Evolutionary conservation across 176 grass and related monocot species (phyloP), one percentile per base, ranked within the genome.

Genomic region (Bonia amplexicaulis): DNA sequence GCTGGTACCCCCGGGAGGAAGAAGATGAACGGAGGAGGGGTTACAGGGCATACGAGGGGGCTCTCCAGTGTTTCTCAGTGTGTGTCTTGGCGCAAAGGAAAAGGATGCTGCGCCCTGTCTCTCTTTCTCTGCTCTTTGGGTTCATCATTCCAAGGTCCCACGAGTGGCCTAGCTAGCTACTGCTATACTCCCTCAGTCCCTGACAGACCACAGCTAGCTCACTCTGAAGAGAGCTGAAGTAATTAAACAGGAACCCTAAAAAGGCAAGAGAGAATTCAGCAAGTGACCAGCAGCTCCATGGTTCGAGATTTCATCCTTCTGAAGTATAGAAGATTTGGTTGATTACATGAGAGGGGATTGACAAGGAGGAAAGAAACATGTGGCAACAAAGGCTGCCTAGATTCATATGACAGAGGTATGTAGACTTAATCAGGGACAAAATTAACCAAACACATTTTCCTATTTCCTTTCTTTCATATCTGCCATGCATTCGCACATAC

Each of bases 141-240:
- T 81, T 90, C 84, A 87, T 91, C 81, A 77, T 89, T 89, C 92
- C 89, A 22, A 94, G 87, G 87, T 40, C 92, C 92, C 89, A 94
- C 92, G 92, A 85, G 81, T 69, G 92, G 80, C 71, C 92, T 84
- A 48, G 81, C 80, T 83, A 64, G 61, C 33, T 40, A 22, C 55
- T 65, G 52, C 78, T 59, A 53, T 20, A 74, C 81, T n/a, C 9
- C 8, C 42, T 17, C 35, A 69, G 55, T 22, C 25, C 13, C 10
- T 64, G 66, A 57, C 46, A 66, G 19, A 26, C 67, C 67, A 85
- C 69, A 51, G 26, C n/a, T 77, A 60, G 59, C 59, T 84, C 59
- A 66, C 45, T 53, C 58, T 6, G 20, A 37, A 60, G 41, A 47
- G 42, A 39, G 41, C 23, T 74, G 45, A 76, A 76, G 22, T 41